Percentiles rank a stretch among this genome's conserved stretches.
phyloP scores from a whole-genome alignment of 1,284 basidiomycete genomes.

The Irpex sp. region DNA sequence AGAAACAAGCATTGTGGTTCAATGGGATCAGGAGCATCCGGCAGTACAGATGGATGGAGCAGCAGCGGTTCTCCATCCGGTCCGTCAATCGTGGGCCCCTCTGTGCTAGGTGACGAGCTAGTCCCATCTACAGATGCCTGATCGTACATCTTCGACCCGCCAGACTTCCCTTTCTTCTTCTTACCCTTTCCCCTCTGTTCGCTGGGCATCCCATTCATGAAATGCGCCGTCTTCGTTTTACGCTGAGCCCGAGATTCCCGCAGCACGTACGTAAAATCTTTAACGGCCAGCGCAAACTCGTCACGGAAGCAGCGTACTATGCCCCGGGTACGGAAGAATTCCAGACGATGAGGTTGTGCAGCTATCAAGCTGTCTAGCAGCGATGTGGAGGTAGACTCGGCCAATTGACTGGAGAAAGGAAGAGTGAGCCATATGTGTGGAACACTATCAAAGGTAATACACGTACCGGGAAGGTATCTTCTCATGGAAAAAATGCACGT shows the following conservation, averaged over 20 bases:
- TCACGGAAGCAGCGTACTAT: conserved; percentile 84
- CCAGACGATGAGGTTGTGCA: conserved; percentile 64
- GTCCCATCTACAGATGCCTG: conserved; percentile 65
- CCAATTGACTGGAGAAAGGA: conserved; percentile 55
- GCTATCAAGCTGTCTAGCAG: conserved; percentile 73
- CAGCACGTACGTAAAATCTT: conserved; percentile 75
- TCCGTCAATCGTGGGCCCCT: conserved; percentile 38
- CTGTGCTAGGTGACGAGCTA: conserved; percentile 36
- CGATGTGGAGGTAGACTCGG: conserved; percentile 72
- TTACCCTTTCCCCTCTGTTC: conserved; percentile 43
- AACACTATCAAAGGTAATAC: conserved; percentile 36
- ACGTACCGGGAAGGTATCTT: conserved; percentile 82
- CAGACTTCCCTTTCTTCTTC: conserved; percentile 40
- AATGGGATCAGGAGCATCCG: conserved; percentile 75
- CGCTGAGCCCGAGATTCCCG: conserved; percentile 69
- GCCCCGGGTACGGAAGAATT: conserved; percentile 78
- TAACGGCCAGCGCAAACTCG: conserved; percentile 66
- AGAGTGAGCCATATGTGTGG: background rate
- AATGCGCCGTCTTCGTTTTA: conserved; percentile 55
- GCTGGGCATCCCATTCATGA: conserved; percentile 30
- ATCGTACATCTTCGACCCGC: conserved; percentile 46
- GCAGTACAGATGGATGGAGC: conserved; percentile 63
- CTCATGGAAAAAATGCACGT: conserved; percentile 87
- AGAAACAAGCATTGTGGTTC: conserved; percentile 80
- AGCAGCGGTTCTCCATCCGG: conserved; percentile 47